Base-by-base conservation (phyloP, 2,329 filamentous ascomycete species). In the Exophiala bonariae region DNA sequence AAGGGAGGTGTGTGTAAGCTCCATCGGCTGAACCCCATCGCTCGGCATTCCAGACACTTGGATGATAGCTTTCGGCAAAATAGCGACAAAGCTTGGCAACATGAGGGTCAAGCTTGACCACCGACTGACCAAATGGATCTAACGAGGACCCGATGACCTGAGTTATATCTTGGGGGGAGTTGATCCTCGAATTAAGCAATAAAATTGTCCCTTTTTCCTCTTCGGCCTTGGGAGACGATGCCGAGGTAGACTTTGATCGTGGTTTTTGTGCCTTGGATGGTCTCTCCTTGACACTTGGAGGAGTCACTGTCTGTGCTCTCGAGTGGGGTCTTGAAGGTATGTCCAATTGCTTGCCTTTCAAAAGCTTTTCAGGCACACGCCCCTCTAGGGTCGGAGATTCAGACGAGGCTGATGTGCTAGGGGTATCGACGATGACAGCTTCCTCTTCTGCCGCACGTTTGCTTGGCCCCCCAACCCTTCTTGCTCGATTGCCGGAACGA, bases 21-120 rank as follows among this genome's bases (percentile, higher is more conserved):
- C 49, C 51, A 23, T 48, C 35, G 3, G 35, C 44, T 17, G 49
- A 52, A 6, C 51, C 44, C 47, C 47, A 47, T n/a, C 42, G 52
- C 34, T 57, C 54, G 9, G 52, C 54, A 35, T 54, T 42, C 51
- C 51, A 57, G 14, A 57, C 54, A 33, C 51, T 54, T 5, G 54
- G 54, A 46, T 57, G 54, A 30, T 48, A 57, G 28, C 31, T 54
- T 17, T 54, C 43, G 42, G 47, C 47, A 39, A 55, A 57, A 37
- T 57, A 57, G 7, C 44, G 40, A 46, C 52, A 50, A 13, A 57
- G 41, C 34, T 38, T 52, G 31, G 52, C 51, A 18, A 49, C 43
- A 14, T 54, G 52, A 22, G 49, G 36, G 35, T 55, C 52, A 10
- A 57, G 44, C 28, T 49, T 49, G 31, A 55, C 49, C 7, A 52